Evolutionary conservation across 192 early-diverging fungal species (phyloP), one percentile per base, ranked within the genome.

Genomic region (Thamnidium elegans): DNA sequence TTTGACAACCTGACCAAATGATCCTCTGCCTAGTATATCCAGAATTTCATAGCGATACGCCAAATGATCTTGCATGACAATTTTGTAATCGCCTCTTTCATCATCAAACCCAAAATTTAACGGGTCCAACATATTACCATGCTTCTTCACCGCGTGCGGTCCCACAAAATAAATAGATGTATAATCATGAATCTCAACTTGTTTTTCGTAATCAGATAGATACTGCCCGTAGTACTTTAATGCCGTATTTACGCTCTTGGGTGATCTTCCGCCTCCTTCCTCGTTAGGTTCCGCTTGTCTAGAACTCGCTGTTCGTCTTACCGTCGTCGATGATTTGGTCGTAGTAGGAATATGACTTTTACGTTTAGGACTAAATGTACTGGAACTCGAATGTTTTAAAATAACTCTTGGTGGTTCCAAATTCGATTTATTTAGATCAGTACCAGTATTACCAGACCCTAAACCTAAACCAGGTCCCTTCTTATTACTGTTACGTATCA

Each of bases 1-100:
- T 53, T 92, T 92, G 62, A 94, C 81, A 6, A 97, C 95, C 67
- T 97, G 94, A 6, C 96, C 96, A 74, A 98, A 98, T 6, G 91
- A 68, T 1, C 67, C 79, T 70, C 97, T 96, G 55, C 96, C 96
- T 19, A 97, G 75, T 30, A 92, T 74, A n/a, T 89, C 90, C 45
- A 95, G 53, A 36, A 99, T 81, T 76, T 99, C 96, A 75, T 97
- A 99, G 7, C 96, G 86, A 76, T 93, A 99, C 63, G 75, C 85
- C n/a, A 69, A 76, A 75, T 99, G 96, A 79, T 99, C 96, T 62
- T 93, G 87, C 59, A 82, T 78, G 47, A 90, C 84, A 31, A 99
- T 83, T 39, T 91, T 84, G 50, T 96, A 96, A 66, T 99, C 96
- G 20, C 96, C 96, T 1, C 92, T 84, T 55, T 94, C 88, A 79